Base-by-base conservation (phyloP, 805 yeast genomes). In the Candida palmyrensis region DNA sequence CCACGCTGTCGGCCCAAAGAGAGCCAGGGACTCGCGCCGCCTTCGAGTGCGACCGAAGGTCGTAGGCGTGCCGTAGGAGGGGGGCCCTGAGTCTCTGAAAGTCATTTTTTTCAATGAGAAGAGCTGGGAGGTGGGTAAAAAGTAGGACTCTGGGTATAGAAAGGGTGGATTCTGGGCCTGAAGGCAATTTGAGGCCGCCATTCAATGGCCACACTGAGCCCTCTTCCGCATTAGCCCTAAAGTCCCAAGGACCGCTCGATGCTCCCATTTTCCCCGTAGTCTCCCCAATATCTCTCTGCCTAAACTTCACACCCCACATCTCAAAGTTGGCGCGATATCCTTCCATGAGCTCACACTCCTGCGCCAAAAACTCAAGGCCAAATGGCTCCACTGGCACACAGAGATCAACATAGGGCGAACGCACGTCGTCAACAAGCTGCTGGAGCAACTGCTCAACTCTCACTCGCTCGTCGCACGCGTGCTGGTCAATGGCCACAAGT, bases 401-500 rank as follows among this genome's bases (percentile, higher is more conserved):
- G 53, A 45, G 3, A 7, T 6, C 27, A 5, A 48, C 37, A 7
- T 15, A 30, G 24, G 49, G 47, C 10, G 51, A 51, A 4, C 49
- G 22, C 1, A 55, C 61, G 7, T 41, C 39, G 5, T 38, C 27
- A 3, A 74, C 45, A 34, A 65, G 60, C 3, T 62, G 63, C 21
- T 49, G 41, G n/a, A 75, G 55, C 9, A 69, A 45, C 1, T 38
- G 32, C 44, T 87, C 96, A 2, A 82, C 70, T 29, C 64, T 62
- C 0, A 83, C 63, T 35, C 96, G 55, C 49, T 87, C 95, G 55
- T 83, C 94, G 34, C 81, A 75, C 0, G 95, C 95, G 60, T 87
- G 96, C 47, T 86, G 96, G 49, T 87, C 96, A 4, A 82, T 45
- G 1, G 75, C 55, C 14, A 74, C 51, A 11, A 75, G 43, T 0